phyloP scores from a whole-genome alignment of 1,139 yeast genomes.

The Ogataea hybrid region DNA sequence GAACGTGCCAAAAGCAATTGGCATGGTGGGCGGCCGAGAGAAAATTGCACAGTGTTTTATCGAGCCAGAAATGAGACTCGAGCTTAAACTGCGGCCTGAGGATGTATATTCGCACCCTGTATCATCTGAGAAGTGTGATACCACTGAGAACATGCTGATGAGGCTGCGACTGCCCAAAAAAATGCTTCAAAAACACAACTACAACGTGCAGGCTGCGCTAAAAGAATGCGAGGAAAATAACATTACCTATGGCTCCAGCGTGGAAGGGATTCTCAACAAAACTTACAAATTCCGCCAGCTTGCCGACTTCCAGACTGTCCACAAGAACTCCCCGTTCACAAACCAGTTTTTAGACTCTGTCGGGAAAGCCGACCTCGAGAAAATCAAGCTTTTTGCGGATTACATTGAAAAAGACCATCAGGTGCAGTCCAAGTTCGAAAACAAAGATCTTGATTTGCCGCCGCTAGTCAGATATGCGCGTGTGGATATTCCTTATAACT shows the following conservation, averaged over 20 bases:
- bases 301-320: constrained; percentile 80
- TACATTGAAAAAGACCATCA: constrained; percentile 39
- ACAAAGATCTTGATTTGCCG: constrained; percentile 62
- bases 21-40: constrained; percentile 73
- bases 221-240: constrained; percentile 29
- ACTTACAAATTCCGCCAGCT: constrained; percentile 80
- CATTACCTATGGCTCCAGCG: constrained; percentile 44
- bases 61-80: constrained; percentile 40
- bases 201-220: constrained; percentile 54
- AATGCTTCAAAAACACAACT: constrained; percentile 45
- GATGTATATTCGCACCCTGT: constrained; percentile 86
- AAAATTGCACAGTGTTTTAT: constrained; percentile 40
- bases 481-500: constrained; percentile 71
- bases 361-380: constrained; percentile 37
- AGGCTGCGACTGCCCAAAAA: constrained; percentile 69
- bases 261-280: constrained; percentile 67
- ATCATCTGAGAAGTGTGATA: constrained; percentile 42
- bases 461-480: constrained; percentile 88
- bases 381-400: constrained; percentile 43
- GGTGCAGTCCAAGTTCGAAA: constrained; percentile 19
- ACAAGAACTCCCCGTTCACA: constrained; percentile 55
- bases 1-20: constrained; percentile 60
- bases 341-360: constrained; percentile 41
- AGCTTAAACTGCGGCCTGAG: constrained; percentile 57
- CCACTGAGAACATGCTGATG: constrained; percentile 62